A percentile compares a stretch with the other conserved stretches of the same genome.
phyloP scores from a whole-genome alignment of 768 basidiomycete species.

The Piloderma croceum region DNA sequence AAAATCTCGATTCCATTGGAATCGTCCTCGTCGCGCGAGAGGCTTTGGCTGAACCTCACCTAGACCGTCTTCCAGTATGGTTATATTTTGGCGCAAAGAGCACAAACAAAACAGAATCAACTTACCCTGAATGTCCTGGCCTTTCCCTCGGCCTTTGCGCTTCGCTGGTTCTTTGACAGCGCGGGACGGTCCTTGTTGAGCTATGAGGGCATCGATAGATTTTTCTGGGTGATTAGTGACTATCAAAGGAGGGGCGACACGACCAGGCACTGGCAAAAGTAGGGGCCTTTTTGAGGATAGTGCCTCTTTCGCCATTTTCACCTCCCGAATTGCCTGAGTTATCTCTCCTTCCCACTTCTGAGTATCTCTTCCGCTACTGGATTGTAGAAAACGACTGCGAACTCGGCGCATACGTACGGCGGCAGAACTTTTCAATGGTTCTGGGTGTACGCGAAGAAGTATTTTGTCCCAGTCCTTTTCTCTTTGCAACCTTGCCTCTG shows the following conservation, averaged over 20 bases:
- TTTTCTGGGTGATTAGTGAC: conserved; percentile 45
- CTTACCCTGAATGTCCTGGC: conserved; percentile 6
- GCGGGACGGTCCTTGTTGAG: conserved; percentile 44
- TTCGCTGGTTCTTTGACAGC: conserved; percentile 21
- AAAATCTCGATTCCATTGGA: conserved; percentile 81
- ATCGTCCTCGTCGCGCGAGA: conserved; percentile 51
- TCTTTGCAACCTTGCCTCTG: conserved; percentile 51
- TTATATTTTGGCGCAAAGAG: no score
- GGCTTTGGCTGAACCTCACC: no score
- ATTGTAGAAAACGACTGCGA: conserved; percentile 53
- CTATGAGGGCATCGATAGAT: conserved; percentile 45
- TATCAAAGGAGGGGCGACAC: conserved; percentile 31
- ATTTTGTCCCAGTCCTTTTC: conserved; percentile 64
- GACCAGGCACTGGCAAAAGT: conserved; percentile 6
- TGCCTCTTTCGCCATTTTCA: conserved; percentile 35
- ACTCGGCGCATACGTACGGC: conserved; percentile 50
- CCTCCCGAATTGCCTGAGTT: conserved; percentile 48
- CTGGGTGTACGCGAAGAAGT: conserved; percentile 50
- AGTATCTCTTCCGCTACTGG: conserved; percentile 42
- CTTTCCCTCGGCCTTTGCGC: conserved; percentile 18
- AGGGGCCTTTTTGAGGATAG: conserved; percentile 1
- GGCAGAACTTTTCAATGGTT: conserved; percentile 41
- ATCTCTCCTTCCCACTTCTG: conserved; percentile 65
- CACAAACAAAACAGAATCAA: conserved; percentile 15
- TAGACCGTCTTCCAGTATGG: no score